Evolutionary conservation across 306 rosid genomes (phyloP).

Genomic region (barrel medic (Medicago truncatula)): DNA sequence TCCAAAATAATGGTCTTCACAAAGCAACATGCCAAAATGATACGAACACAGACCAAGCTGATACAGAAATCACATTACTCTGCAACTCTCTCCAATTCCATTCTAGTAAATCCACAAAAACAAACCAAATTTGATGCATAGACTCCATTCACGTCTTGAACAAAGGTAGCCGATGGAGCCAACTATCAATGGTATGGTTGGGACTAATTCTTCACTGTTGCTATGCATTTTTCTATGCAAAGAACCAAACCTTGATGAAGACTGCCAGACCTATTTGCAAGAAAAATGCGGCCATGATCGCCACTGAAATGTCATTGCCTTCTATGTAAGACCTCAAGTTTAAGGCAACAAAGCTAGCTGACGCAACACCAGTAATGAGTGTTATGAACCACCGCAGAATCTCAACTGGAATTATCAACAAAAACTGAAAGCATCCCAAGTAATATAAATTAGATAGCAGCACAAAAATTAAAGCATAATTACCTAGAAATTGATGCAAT

Average conservation of each 20-base stretch:
- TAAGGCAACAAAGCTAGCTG: conserved; percentile 84
- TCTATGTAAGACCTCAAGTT: conserved; percentile 70
- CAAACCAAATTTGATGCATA: conserved; percentile 40
- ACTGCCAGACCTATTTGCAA: conserved; percentile 89
- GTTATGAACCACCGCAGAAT: conserved; percentile 81
- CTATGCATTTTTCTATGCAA: conserved; percentile 58
- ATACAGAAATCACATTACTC: conserved; percentile 32
- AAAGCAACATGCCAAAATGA: conserved; percentile 28
- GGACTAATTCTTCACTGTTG: conserved; percentile 35
- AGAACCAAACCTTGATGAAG: conserved; percentile 98
- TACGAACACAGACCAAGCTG: conserved; percentile 11
- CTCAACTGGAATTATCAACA: conserved; percentile 87
- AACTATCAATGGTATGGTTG: conserved; percentile 29
- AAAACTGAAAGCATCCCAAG: conserved; percentile 67
- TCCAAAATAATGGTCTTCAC: conserved; percentile 39
- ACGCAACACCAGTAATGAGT: conserved; percentile 68
- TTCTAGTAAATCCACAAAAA: conserved; percentile 46
- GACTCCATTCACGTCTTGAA: conserved; percentile 27
- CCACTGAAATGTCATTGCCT: conserved; percentile 62
- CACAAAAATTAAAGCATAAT: conserved; percentile 12
- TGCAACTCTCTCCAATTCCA: conserved; percentile 17
- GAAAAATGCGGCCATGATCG: conserved; percentile 72
- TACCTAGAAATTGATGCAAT: conserved; percentile 12
- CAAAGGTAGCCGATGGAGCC: conserved; percentile 17
- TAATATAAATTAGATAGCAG: conserved; percentile 41